Evolutionary conservation across 441 rosid species (phyloP), one percentile per base, ranked within the genome.

Genomic region (Flueggea neowawraea): DNA sequence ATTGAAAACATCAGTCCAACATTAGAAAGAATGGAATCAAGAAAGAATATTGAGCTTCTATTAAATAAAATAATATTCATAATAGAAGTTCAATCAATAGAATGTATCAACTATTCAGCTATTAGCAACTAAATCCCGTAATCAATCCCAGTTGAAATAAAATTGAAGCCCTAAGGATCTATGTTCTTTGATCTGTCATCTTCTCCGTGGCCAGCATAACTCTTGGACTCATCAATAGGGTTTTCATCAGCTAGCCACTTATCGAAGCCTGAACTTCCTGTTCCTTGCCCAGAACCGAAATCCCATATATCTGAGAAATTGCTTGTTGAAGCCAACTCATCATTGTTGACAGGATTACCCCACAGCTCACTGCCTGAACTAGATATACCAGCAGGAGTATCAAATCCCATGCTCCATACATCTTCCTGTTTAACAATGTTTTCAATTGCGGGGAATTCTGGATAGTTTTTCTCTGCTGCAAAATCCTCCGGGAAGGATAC

Each of bases 251-350:
- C 69, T 13, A 70, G 77, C 94, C 86, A 77, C 55, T 56, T 69
- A 62, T 76, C 78, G 58, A 41, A 52, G 67, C 75, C 82, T 63
- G 78, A 76, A 60, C 67, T 65, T 73, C 73, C 88, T 65, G 73
- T 79, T 54, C 74, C 85, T 39, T 79, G 90, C 45, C 70, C 63
- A 10, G 71, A 70, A 52, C 75, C 72, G 41, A 82, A 54, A 75
- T 81, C 87, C 96, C 96, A 89, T 3, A 82, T 61, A 80, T 84
- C 95, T 45, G 91, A 81, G 58, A 87, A 77, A 57, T 57, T 80
- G 55, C 59, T 74, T 16, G 67, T 76, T 63, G 65, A 60, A 58
- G 78, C 90, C 63, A 77, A 70, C 64, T 82, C 90, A 68, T 76
- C 82, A 67, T 63, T 78, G 68, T 60, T 60, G 67, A 70, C 58